These are phyloP conservation scores for Aspergillus sp. DNA, from an alignment of 2,329 filamentous ascomycete species.

Conservation along the genomic window DNA sequence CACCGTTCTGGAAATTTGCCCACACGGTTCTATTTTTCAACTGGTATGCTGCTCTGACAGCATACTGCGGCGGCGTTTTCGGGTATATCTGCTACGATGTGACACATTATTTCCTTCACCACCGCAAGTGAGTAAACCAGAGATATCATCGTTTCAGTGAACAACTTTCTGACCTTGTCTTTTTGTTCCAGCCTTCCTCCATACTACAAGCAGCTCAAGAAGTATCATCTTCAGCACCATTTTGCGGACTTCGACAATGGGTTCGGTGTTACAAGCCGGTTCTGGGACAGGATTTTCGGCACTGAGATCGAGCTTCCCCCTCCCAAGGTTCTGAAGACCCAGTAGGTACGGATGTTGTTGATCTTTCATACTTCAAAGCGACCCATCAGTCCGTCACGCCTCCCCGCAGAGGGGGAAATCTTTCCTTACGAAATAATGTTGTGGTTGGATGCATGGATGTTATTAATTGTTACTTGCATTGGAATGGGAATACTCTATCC, in stretches of 20 bases:
- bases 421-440: slow-evolving; percentile 18
- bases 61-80: slow-evolving; percentile 88
- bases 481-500: not conserved
- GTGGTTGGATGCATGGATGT: slow-evolving; percentile 3
- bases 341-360: slow-evolving; percentile 23
- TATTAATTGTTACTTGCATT: slow-evolving; percentile 2
- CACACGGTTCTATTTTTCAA: slow-evolving; percentile 78
- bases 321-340: slow-evolving; percentile 36
- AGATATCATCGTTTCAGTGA: not conserved
- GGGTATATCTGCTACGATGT: slow-evolving; percentile 96
- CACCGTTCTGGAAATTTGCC: slow-evolving; percentile 89
- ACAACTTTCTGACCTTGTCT: slow-evolving; percentile 11
- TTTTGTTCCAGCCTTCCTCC: slow-evolving; percentile 62
- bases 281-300: slow-evolving; percentile 93
- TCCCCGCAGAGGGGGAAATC: not conserved
- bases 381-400: not conserved
- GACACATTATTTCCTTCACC: slow-evolving; percentile 98
- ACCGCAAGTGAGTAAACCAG: slow-evolving; percentile 67
- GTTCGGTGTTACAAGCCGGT: slow-evolving; percentile 92
- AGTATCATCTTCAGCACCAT: slow-evolving; percentile 95
- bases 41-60: slow-evolving; percentile 76
- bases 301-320: slow-evolving; percentile 66
- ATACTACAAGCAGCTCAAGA: slow-evolving; percentile 92
- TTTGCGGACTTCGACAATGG: slow-evolving; percentile 98
- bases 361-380: not conserved